These are phyloP conservation scores for Phyllostachys edulis DNA, from an alignment of 176 grass and related monocot species.

Conservation along the genomic window DNA sequence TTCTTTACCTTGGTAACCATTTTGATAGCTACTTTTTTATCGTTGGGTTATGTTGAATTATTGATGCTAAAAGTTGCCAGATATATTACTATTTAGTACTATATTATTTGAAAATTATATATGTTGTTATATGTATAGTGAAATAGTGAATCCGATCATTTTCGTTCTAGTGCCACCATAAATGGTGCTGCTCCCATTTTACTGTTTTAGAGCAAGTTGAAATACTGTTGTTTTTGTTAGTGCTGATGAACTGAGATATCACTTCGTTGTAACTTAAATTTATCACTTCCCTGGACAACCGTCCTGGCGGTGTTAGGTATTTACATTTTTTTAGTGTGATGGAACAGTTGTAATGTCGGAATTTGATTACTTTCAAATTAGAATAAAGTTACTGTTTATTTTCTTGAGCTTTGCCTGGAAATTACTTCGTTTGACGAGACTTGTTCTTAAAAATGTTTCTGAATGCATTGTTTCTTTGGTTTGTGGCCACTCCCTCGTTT, in stretches of 20 bases:
- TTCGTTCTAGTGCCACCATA: too few species aligned
- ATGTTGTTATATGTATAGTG: too few species aligned
- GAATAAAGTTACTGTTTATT: slow-evolving; percentile 42
- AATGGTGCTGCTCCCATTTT: too few species aligned
- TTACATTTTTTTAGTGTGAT: neutral
- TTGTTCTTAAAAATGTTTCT: neutral
- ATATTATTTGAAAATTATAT: too few species aligned
- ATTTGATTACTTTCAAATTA: slow-evolving; percentile 23
- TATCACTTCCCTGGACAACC: slow-evolving; percentile 10
- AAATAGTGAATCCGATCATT: too few species aligned
- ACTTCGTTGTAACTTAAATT: slow-evolving; percentile 31
- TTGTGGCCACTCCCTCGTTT: neutral
- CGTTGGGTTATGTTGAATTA: too few species aligned
- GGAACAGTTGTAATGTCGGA: slow-evolving; percentile 31
- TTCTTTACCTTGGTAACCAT: too few species aligned
- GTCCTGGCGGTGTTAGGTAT: neutral
- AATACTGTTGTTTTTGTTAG: slow-evolving; percentile 35
- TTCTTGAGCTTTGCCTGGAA: neutral
- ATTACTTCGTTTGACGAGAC: neutral
- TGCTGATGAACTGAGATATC: slow-evolving; percentile 28
- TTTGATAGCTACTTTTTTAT: too few species aligned
- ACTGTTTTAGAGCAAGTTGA: neutral
- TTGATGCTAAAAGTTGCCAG: too few species aligned
- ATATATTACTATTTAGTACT: too few species aligned
- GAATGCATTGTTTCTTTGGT: neutral